Evolutionary conservation across 202 grass and related monocot genomes (phyloP).

Genomic region (Eragrostis tef): DNA sequence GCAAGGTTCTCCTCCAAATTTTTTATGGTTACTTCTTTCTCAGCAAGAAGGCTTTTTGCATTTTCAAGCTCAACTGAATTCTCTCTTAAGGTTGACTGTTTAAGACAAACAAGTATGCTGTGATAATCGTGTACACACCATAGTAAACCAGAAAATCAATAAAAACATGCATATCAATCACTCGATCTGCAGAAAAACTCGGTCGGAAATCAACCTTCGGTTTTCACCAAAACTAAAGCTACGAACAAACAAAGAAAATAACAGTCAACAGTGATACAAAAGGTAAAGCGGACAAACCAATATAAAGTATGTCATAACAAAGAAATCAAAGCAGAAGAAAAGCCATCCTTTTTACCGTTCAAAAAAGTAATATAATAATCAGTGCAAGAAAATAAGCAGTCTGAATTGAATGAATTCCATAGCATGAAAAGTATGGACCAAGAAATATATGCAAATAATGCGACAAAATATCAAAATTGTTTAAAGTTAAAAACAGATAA

Average conservation of each 20-base stretch:
- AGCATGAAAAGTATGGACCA: neutral
- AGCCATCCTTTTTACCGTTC: no score
- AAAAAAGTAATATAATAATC: no score
- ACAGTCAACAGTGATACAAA: neutral
- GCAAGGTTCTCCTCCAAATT: conserved; percentile 78
- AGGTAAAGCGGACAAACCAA: conserved; percentile 6
- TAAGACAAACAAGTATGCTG: conserved; percentile 25
- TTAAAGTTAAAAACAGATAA: neutral
- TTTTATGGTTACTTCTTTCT: conserved; percentile 68
- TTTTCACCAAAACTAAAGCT: neutral
- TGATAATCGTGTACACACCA: conserved; percentile 1
- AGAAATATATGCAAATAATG: conserved; percentile 31
- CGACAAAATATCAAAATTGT: neutral
- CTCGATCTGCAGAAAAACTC: neutral
- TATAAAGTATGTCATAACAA: no score
- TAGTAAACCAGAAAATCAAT: neutral
- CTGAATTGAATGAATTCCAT: conserved; percentile 10
- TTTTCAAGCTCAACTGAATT: conserved; percentile 62
- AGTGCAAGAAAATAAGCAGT: neutral
- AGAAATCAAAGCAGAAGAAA: neutral
- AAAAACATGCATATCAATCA: neutral
- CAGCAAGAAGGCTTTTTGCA: conserved; percentile 71
- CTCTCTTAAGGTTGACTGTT: conserved; percentile 63
- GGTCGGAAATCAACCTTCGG: neutral
- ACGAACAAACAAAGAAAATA: neutral